Evolutionary conservation across 2,329 filamentous ascomycete species (phyloP).

Genomic region (Penicillium sclerotigenum): DNA sequence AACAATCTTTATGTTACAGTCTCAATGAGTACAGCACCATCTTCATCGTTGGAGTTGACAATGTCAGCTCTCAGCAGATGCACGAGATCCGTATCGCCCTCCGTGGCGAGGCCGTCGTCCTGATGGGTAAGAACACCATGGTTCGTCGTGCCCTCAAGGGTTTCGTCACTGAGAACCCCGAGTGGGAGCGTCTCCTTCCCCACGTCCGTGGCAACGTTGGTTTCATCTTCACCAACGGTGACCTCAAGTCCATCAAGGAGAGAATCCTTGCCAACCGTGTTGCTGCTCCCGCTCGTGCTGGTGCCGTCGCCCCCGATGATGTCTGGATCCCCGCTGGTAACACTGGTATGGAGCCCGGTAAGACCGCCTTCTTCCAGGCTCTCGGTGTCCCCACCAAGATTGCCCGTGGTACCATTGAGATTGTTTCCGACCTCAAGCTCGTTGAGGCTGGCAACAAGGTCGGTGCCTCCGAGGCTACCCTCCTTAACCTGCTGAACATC

Average conservation of each 20-base stretch:
- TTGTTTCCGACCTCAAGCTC: constrained; percentile 95
- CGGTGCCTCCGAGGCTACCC: constrained; percentile 95
- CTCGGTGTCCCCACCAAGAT: constrained; percentile 99
- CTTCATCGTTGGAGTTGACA: constrained; percentile 97
- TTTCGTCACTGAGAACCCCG: constrained; percentile 83
- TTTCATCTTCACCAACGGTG: constrained; percentile 98
- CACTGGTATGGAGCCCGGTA: constrained; percentile 99
- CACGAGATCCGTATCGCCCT: constrained; percentile 97
- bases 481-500: constrained; percentile 99
- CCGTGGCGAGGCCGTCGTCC: constrained; percentile 85
- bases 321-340: constrained; percentile 97
- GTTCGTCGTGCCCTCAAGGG: constrained; percentile 97
- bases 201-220: constrained; percentile 97
- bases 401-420: constrained; percentile 99
- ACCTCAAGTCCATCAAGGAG: constrained; percentile 88
- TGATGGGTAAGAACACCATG: constrained; percentile 99
- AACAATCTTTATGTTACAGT: background rate
- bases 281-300: constrained; percentile 94
- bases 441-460: constrained; percentile 91
- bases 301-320: constrained; percentile 89
- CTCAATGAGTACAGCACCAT: constrained; percentile 95
- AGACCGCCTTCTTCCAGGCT: constrained; percentile 99
- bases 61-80: constrained; percentile 99
- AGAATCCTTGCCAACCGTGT: constrained; percentile 97
- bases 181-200: constrained; percentile 97